Evolutionary conservation across 2,329 filamentous ascomycete genomes (phyloP).

Genomic region (Colletotrichum sojae): DNA sequence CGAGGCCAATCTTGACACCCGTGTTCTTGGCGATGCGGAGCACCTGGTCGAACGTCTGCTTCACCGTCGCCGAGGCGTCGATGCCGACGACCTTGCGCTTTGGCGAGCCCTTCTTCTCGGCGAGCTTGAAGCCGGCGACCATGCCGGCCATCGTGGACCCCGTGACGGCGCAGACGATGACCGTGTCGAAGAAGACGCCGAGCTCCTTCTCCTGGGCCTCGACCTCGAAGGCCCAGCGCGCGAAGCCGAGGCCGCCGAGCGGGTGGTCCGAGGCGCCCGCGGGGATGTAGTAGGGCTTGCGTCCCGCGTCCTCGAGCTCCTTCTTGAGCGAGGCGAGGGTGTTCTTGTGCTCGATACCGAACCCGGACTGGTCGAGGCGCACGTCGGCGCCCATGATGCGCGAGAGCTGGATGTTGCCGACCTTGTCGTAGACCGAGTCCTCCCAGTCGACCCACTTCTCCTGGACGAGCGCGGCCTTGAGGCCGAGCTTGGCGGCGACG

Average conservation of each 20-base stretch:
- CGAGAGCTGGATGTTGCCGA: slow-evolving; percentile 80
- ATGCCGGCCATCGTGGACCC: slow-evolving; percentile 80
- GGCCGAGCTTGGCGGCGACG: slow-evolving; percentile 69
- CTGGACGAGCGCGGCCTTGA: slow-evolving; percentile 72
- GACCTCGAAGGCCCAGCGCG: slow-evolving; percentile 80
- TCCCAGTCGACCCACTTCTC: slow-evolving; percentile 78
- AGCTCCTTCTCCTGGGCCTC: slow-evolving; percentile 72
- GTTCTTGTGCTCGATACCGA: slow-evolving; percentile 78
- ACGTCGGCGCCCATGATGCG: slow-evolving; percentile 77
- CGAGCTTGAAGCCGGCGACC: slow-evolving; percentile 79
- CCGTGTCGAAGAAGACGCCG: slow-evolving; percentile 76
- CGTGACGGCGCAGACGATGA: slow-evolving; percentile 80
- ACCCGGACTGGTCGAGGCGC: slow-evolving; percentile 70
- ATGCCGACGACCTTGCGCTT: slow-evolving; percentile 55
- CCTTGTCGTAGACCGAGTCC: slow-evolving; percentile 72
- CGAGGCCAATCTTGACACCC: slow-evolving; percentile 73
- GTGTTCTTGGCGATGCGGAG: slow-evolving; percentile 77
- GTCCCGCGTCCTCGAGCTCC: slow-evolving; percentile 66
- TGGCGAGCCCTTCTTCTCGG: slow-evolving; percentile 60
- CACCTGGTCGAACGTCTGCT: slow-evolving; percentile 75
- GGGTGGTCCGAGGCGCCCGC: slow-evolving; percentile 80
- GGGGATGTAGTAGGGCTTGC: slow-evolving; percentile 79
- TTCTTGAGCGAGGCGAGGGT: slow-evolving; percentile 68
- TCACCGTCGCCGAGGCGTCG: slow-evolving; percentile 60
- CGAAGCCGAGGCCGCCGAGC: slow-evolving; percentile 78